Evolutionary conservation across 768 basidiomycete genomes (phyloP).

Genomic region (Tylopilus sp.): DNA sequence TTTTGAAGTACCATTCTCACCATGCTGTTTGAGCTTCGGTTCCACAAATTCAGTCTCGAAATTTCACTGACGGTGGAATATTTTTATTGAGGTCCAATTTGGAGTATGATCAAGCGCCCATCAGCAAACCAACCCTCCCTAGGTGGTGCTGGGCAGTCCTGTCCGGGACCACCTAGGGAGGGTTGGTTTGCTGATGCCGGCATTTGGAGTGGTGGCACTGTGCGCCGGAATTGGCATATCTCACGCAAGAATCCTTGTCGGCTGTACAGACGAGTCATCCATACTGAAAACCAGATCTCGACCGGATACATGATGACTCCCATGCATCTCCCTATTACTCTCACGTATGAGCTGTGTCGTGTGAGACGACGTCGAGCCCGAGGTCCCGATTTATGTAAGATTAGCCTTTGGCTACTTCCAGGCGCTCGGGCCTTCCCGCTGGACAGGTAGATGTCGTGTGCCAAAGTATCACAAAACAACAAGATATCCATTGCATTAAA

Average conservation of each 20-base stretch:
- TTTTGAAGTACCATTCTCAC: not conserved
- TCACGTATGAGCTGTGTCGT: constrained; percentile 2
- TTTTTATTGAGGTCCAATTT: not conserved
- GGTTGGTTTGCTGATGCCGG: no score
- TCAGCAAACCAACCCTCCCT: no score
- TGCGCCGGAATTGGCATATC: no score
- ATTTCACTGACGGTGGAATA: not conserved
- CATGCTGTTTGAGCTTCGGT: not conserved
- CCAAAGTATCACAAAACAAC: not conserved
- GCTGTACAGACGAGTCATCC: not conserved
- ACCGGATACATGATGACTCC: not conserved
- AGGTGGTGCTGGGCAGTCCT: no score
- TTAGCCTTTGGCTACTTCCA: not conserved
- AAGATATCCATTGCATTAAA: not conserved
- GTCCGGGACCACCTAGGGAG: no score
- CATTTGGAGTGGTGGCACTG: no score
- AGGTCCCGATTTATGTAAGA: not conserved
- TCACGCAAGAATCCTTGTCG: not conserved
- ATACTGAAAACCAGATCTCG: not conserved
- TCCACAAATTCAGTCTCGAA: not conserved
- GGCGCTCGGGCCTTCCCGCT: not conserved
- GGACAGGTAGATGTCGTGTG: not conserved
- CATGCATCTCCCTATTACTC: not conserved
- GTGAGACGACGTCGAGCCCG: not conserved
- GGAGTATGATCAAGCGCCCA: not conserved